These are phyloP conservation scores for Ichthyophthirius multifiliis DNA, from an alignment of 169 alveolate genomes.

Conservation along the genomic window DNA sequence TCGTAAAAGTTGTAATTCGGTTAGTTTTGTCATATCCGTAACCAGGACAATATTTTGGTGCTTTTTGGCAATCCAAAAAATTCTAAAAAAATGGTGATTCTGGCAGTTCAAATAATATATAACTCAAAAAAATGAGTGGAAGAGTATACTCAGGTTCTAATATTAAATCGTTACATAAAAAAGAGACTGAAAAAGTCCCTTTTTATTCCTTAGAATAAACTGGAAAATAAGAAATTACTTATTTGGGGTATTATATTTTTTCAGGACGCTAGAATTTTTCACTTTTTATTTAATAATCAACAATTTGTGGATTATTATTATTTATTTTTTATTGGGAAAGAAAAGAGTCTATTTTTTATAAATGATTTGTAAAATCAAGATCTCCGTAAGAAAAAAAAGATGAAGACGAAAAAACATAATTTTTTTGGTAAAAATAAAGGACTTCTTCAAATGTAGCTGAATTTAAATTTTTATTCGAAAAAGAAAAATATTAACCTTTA, in stretches of 20 bases:
- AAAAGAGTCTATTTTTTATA: slow-evolving; percentile 14
- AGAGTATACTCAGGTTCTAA: slow-evolving; percentile 46
- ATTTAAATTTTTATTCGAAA: slow-evolving; percentile 24
- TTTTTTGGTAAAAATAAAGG: slow-evolving; percentile 26
- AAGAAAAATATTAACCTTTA: slow-evolving; percentile 24
- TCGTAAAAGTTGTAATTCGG: slow-evolving; percentile 42
- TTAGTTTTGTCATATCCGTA: slow-evolving; percentile 52
- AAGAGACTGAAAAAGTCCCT: slow-evolving; percentile 37
- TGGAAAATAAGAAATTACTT: too few species aligned
- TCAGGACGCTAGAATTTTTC: background rate
- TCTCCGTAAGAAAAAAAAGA: slow-evolving; percentile 61
- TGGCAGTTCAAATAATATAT: slow-evolving; percentile 54
- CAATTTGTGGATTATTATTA: too few species aligned
- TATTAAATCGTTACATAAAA: slow-evolving; percentile 35
- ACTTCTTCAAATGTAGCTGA: slow-evolving; percentile 37
- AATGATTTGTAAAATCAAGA: slow-evolving; percentile 52
- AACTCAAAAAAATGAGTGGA: slow-evolving; percentile 32
- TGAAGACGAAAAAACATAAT: slow-evolving; percentile 41
- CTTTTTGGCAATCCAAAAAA: slow-evolving; percentile 43
- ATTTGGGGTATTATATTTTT: background rate
- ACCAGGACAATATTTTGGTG: slow-evolving; percentile 51
- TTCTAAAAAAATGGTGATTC: slow-evolving; percentile 43
- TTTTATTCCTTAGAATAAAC: too few species aligned
- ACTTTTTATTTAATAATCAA: background rate
- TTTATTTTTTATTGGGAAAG: background rate